A percentile compares a stretch with the other conserved stretches of the same genome.
Evolutionary conservation across 1,284 basidiomycete species (phyloP).

Genomic region (Megacollybia platyphylla): DNA sequence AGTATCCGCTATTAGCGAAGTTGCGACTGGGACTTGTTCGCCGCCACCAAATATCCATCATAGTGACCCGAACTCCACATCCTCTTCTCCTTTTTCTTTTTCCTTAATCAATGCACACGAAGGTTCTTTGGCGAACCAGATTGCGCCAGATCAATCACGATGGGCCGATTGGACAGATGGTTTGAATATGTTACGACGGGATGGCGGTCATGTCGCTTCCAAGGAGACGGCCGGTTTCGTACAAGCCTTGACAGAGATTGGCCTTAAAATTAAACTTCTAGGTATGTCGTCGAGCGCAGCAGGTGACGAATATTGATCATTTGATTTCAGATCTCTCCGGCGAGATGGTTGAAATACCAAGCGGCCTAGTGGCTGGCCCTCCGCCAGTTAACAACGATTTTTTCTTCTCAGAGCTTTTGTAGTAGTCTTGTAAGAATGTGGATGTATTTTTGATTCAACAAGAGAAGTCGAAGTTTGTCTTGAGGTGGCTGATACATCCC

Average conservation of each 20-base stretch:
- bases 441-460: background rate
- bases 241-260: conserved; percentile 82
- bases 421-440: conserved; percentile 6
- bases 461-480: background rate
- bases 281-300: conserved; percentile 33
- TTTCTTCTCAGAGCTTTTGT: conserved; percentile 65
- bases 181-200: conserved; percentile 74
- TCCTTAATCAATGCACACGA: conserved; percentile 66
- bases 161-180: conserved; percentile 98
- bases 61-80: conserved; percentile 39
- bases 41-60: conserved; percentile 50
- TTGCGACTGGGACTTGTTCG: conserved; percentile 68
- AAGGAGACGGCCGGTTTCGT: conserved; percentile 81
- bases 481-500: too few species aligned
- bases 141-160: conserved; percentile 73
- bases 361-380: conserved; percentile 52
- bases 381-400: conserved; percentile 77
- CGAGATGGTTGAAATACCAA: conserved; percentile 86
- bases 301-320: conserved; percentile 4
- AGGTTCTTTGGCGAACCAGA: conserved; percentile 73
- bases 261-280: conserved; percentile 85
- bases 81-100: conserved; percentile 67
- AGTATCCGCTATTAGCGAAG: conserved; percentile 64
- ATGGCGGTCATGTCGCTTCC: conserved; percentile 71
- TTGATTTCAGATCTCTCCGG: conserved; percentile 65